Percentiles rank a stretch among this genome's conserved stretches.
These are phyloP conservation scores for Dysphania ambrosioides DNA, from an alignment of 148 eudicot species.

Conservation along the genomic window DNA sequence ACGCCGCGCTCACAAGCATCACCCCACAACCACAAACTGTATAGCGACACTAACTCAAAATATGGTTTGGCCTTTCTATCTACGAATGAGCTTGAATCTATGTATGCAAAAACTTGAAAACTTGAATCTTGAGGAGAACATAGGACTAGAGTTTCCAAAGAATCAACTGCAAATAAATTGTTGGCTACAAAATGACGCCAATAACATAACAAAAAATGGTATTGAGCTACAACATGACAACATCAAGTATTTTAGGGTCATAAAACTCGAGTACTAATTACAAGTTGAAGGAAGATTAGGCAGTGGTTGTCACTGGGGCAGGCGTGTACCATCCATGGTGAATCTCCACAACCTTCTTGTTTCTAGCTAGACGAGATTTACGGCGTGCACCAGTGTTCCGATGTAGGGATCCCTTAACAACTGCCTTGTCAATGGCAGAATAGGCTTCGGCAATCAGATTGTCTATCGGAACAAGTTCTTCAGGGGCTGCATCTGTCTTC, in stretches of 20 bases:
- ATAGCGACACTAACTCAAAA: no score
- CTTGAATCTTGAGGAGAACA: not conserved
- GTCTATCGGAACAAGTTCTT: constrained; percentile 65
- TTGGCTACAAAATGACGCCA: constrained; percentile 8
- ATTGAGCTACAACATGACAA: constrained; percentile 13
- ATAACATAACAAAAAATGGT: not conserved
- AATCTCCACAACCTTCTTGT: constrained; percentile 74
- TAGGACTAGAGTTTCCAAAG: not conserved
- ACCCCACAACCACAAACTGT: no score
- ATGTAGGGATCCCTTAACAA: constrained; percentile 71
- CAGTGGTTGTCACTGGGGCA: constrained; percentile 35
- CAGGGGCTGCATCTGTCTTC: constrained; percentile 51
- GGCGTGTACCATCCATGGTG: constrained; percentile 89
- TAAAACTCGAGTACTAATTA: constrained; percentile 6
- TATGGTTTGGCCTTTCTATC: no score
- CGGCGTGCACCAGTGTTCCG: constrained; percentile 82
- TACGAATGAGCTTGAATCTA: not conserved
- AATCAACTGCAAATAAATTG: not conserved
- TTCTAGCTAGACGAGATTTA: constrained; percentile 83
- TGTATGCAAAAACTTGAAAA: not conserved
- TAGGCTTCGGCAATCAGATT: constrained; percentile 77
- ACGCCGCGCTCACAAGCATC: no score
- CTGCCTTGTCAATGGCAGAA: constrained; percentile 80
- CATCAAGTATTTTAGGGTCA: not conserved
- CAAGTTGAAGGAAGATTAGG: constrained; percentile 7